A percentile compares a stretch with the other conserved stretches of the same genome.
Evolutionary conservation across 2,329 filamentous ascomycete species (phyloP).

Genomic region (Fusarium devonianum): DNA sequence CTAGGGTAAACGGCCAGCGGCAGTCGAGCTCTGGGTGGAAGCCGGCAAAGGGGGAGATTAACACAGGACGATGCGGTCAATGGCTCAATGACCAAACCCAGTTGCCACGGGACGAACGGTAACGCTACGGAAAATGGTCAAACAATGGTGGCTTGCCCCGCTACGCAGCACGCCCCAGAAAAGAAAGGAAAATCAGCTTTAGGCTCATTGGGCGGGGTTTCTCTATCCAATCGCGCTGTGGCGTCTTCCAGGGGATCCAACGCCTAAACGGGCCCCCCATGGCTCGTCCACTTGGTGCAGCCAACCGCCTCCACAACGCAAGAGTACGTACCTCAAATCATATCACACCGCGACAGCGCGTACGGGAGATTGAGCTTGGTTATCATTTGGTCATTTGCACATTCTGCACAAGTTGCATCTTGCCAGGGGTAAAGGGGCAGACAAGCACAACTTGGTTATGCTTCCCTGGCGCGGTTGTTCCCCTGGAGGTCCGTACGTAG

Average conservation of each 20-base stretch:
- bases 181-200: constrained; percentile 4
- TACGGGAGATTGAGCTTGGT: no score
- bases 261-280: neutral
- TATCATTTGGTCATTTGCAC: neutral
- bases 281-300: constrained; percentile 12
- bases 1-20: neutral
- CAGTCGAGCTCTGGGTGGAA: neutral
- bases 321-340: neutral
- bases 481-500: no score
- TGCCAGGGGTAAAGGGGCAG: constrained; percentile 4
- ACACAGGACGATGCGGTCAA: constrained; percentile 8
- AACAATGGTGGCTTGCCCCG: constrained; percentile 11
- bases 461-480: no score
- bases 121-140: constrained; percentile 3
- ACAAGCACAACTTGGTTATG: no score
- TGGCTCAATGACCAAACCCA: constrained; percentile 12
- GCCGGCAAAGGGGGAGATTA: constrained; percentile 25
- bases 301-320: constrained; percentile 2
- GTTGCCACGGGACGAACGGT: constrained; percentile 27
- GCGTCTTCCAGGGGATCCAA: constrained; percentile 17
- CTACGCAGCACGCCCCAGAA: neutral
- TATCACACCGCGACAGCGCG: neutral
- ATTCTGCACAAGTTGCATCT: constrained; percentile 10
- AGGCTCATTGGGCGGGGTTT: constrained; percentile 2
- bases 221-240: constrained; percentile 26